Conservation (phyloP, 768 basidiomycete genomes). For the Suillus brevipes region DNA sequence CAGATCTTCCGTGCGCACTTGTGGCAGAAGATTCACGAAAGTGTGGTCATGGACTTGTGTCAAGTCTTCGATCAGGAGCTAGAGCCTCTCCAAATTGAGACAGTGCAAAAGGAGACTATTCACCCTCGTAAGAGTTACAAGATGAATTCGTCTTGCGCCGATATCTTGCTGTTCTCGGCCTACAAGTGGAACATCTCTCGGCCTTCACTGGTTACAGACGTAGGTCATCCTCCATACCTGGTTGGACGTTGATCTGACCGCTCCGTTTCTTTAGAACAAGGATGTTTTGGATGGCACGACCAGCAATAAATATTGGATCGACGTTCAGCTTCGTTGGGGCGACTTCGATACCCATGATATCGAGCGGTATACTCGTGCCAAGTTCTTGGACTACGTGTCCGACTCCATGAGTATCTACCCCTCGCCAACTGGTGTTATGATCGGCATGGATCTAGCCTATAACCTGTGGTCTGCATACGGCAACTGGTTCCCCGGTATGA, state of each 20-base stretch:
- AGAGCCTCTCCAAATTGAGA: slow-evolving; percentile 97
- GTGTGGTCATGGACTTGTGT: slow-evolving; percentile 94
- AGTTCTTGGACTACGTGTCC: slow-evolving; percentile 97
- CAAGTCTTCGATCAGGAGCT: slow-evolving; percentile 99
- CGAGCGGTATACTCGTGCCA: slow-evolving; percentile 96
- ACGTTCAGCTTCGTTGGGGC: slow-evolving; percentile 94
- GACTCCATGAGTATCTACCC: slow-evolving; percentile 99
- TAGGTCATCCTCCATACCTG: slow-evolving; percentile 35
- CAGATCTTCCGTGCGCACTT: slow-evolving; percentile 99
- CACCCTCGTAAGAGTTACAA: slow-evolving; percentile 99
- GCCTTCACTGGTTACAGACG: slow-evolving; percentile 93
- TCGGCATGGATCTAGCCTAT: slow-evolving; percentile 98
- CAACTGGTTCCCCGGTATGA: slow-evolving; percentile 99
- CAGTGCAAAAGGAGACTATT: slow-evolving; percentile 99
- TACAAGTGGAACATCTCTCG: slow-evolving; percentile 99
- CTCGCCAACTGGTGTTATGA: slow-evolving; percentile 97
- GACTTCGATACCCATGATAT: slow-evolving; percentile 99
- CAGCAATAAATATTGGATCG: slow-evolving; percentile 98
- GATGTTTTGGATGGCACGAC: slow-evolving; percentile 98
- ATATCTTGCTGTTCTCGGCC: slow-evolving; percentile 95
- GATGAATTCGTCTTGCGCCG: slow-evolving; percentile 99
- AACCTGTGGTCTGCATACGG: slow-evolving; percentile 99
- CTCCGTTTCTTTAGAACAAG: slow-evolving; percentile 58
- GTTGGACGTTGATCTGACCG: slow-evolving; percentile 11
- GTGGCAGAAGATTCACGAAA: slow-evolving; percentile 99